Evolutionary conservation across 768 basidiomycete genomes (phyloP), one percentile per base, ranked within the genome.

Genomic region (Xerocomus brunneocitrinus): DNA sequence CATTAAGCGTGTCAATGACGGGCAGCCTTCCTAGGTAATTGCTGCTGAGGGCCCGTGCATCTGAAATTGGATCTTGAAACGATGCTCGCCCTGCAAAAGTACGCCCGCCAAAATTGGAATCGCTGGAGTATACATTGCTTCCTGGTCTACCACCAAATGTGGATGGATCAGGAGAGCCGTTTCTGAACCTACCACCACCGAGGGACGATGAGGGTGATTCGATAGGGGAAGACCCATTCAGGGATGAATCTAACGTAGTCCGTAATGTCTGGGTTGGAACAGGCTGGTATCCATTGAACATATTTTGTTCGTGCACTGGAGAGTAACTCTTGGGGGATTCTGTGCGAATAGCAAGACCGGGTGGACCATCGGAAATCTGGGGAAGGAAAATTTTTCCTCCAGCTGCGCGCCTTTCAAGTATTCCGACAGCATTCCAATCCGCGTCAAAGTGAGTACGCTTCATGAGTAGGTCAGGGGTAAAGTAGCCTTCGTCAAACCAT

Each of bases 401-500:
- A 4, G 43, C 75, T 63, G 82, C 75, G 39, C 77, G 77, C 52
- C 74, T 74, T 57, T 77, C 73, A 49, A 89, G 73, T 45, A 79
- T 80, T 49, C 77, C 80, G 8, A 91, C 81, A 45, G 84, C 73
- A 47, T 74, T 79, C 86, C 86, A 91, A 12, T 84, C 79, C 12
- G 63, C 61, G 64, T 91, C 89, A 48, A 87, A 58, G 56, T 80
- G 76, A n/a, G 80, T 82, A 43, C 93, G 83, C 66, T 87, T 91
- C 82, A 95, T 86, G 32, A 89, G 82, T 25, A 98, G 78, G 57
- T 91, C 85, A 27, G 84, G 74, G 8, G 82, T 75, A 64, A 98
- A 98, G 71, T 95, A 98, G 14, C 90, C 89, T 62, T 88, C 89
- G 47, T 91, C 84, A 65, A 84, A 86, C 94, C 94, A 97, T 63